phyloP scores from a whole-genome alignment of 75 land plant species.

The Azolla pinnata region DNA sequence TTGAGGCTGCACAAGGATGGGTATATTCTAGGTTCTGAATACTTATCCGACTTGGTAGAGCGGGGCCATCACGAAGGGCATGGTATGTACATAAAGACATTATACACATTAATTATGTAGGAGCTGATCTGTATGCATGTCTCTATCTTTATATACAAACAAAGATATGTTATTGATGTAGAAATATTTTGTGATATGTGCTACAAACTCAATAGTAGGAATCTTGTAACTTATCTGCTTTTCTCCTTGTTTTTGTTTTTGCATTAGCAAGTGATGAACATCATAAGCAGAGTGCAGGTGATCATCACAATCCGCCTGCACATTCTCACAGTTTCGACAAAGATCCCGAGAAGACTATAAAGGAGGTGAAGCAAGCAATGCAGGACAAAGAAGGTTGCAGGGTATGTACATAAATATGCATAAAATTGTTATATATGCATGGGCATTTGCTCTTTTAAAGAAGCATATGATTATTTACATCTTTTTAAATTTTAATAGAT shows the following conservation, averaged over 20 bases:
- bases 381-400: constrained; percentile 82
- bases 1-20: constrained; percentile 73
- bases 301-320: constrained; percentile 19
- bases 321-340: constrained; percentile 34
- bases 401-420: no score
- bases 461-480: neutral
- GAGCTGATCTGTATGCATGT: neutral
- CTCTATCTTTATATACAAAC: no score
- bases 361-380: constrained; percentile 74
- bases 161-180: no score
- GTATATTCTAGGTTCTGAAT: constrained; percentile 79
- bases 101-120: neutral
- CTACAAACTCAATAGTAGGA: no score
- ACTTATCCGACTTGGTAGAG: constrained; percentile 86
- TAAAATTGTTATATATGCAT: no score
- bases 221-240: no score
- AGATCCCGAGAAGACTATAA: constrained; percentile 58
- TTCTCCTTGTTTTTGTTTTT: no score
- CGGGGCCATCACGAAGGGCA: constrained; percentile 42
- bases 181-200: no score
- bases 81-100: neutral
- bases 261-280: constrained; percentile 3
- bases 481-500: constrained; percentile 32
- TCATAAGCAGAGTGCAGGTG: constrained; percentile 11
- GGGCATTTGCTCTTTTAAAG: constrained; percentile 1